A percentile compares a stretch with the other conserved stretches of the same genome.
Conservation (phyloP, 352 stramenopile species). For the Phytophthora sojae region DNA sequence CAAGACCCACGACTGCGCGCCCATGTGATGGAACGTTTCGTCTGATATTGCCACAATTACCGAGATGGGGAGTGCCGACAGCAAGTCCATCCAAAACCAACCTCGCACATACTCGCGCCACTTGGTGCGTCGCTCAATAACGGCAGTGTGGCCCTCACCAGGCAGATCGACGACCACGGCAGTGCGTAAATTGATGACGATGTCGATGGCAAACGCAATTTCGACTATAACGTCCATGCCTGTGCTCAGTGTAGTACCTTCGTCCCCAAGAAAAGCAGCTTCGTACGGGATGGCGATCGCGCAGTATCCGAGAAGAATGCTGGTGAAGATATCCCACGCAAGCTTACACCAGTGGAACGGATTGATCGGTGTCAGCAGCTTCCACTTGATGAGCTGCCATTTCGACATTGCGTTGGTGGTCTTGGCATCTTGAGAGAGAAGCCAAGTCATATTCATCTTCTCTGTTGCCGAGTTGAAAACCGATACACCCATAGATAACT, state of each 20-base stretch:
- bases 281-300: conserved; percentile 71
- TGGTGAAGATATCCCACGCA: conserved; percentile 61
- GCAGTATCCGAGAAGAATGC: conserved; percentile 56
- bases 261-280: conserved; percentile 58
- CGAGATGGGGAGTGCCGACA: conserved; percentile 68
- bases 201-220: conserved; percentile 59
- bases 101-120: conserved; percentile 60
- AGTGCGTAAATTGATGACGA: conserved; percentile 66
- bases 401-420: conserved; percentile 4
- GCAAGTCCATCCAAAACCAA: conserved; percentile 80
- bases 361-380: conserved; percentile 48
- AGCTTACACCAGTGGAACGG: conserved; percentile 59
- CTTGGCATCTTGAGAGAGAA: conserved; percentile 52
- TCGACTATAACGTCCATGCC: conserved; percentile 56
- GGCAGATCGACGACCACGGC: conserved; percentile 42
- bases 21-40: conserved; percentile 21
- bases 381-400: conserved; percentile 40
- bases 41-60: conserved; percentile 37
- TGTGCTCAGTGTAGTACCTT: conserved; percentile 27
- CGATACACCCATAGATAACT: conserved; percentile 79
- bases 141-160: conserved; percentile 44
- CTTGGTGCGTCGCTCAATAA: conserved; percentile 39
- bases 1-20: conserved; percentile 37
- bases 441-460: conserved; percentile 72
- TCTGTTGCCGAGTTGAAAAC: conserved; percentile 80